These are phyloP conservation scores for Metschnikowia gruessii DNA, from an alignment of 805 yeast genomes.

Conservation along the genomic window DNA sequence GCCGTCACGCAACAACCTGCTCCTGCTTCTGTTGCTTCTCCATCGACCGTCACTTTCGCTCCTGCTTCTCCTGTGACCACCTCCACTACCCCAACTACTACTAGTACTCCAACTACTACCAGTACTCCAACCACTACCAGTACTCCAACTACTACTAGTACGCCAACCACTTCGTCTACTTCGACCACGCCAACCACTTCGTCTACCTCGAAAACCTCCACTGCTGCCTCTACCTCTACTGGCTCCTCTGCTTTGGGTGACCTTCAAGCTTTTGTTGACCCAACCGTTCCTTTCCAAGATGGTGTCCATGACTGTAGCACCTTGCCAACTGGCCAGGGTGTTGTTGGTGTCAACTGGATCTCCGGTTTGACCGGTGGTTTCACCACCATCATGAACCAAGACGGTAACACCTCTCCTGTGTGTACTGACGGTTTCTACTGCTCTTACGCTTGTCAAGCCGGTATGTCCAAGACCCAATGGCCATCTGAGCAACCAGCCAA, in stretches of 20 bases:
- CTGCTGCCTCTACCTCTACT: conserved; percentile 4
- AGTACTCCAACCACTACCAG: conserved; percentile 2
- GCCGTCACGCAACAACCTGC: neutral
- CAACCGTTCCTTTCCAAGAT: conserved; percentile 18
- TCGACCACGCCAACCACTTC: conserved; percentile 5
- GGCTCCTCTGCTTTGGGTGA: conserved; percentile 16
- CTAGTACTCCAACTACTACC: conserved; percentile 6
- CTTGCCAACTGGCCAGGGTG: conserved; percentile 25
- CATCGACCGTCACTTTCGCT: neutral
- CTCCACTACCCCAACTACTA: conserved; percentile 3
- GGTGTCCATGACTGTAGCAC: conserved; percentile 23
- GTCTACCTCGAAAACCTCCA: conserved; percentile 5
- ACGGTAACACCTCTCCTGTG: conserved; percentile 45
- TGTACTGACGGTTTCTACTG: conserved; percentile 70
- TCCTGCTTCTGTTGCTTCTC: neutral
- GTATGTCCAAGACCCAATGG: conserved; percentile 83
- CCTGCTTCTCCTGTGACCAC: conserved; percentile 5
- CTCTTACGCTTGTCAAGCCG: conserved; percentile 75
- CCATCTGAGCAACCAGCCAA: conserved; percentile 62
- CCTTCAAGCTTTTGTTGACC: conserved; percentile 19
- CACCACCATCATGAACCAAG: conserved; percentile 44
- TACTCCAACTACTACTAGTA: conserved; percentile 2
- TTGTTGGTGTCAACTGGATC: conserved; percentile 21
- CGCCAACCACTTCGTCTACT: conserved; percentile 7
- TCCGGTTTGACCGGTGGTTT: conserved; percentile 40